Evolutionary conservation across 2,329 filamentous ascomycete species (phyloP), one percentile per base, ranked within the genome.

Genomic region (Trichoderma endophyticum): DNA sequence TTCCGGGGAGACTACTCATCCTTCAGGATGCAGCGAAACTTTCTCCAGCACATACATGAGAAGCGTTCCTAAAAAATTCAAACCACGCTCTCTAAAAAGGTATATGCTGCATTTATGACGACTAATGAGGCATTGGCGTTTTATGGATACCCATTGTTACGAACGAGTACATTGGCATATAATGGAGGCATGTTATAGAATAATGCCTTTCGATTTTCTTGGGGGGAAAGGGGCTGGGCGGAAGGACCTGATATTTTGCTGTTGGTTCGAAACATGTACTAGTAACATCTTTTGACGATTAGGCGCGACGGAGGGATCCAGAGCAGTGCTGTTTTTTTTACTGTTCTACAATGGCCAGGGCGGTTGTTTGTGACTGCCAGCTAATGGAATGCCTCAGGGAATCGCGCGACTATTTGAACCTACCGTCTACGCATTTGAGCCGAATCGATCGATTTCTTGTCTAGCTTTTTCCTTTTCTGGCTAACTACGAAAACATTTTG

Each of bases 1-100:
- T 84, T 97, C 68, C 91, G 87, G 12, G 94, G 93, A 68, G 91
- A 97, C 77, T 98, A 97, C 80, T 86, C 87, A 6, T 88, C 89
- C 2, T 97, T 97, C 78, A 83, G 87, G 24, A 80, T 85, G 56
- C 93, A 97, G 80, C 88, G 94, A 67, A 83, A 87, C 14, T 91
- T 87, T 74, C 82, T 95, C 9, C 83, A 83, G 66, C 81, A 84
- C 43, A 79, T 92, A 2, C 87, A 88, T 70, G 81, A 83, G 71
- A 82, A 80, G 73, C 76, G 74, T 12, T 79, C 82, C 9, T 80
- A 81, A 15, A 12, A 12, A 8, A 15, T 15, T 6, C 39, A 0
- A 12, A 24, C 78, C 80, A 24, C 81, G 15, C 36, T 43, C 15
- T 18, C 65, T 76, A 60, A 80, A 73, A 77, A 68, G 39, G 64